Percentiles rank a stretch among this genome's conserved stretches.
Evolutionary conservation across 768 basidiomycete species (phyloP).

Genomic region (Auriscalpium vulgare): DNA sequence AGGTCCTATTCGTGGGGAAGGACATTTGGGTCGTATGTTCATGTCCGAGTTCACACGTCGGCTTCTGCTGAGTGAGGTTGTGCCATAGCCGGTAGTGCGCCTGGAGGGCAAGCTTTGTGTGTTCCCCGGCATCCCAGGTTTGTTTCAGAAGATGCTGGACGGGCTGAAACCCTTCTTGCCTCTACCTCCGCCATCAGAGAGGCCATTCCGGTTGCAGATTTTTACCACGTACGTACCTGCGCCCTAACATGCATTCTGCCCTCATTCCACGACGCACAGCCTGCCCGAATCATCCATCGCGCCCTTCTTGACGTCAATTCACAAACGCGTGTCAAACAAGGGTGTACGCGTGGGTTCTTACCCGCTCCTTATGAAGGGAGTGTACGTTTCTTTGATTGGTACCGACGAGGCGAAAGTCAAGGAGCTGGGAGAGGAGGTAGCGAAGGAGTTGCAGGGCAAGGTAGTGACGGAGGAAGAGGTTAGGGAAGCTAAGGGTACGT

Average conservation of each 20-base stretch:
- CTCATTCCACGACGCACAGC: conserved; percentile 28
- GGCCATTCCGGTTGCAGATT: conserved; percentile 74
- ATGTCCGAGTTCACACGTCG: neutral
- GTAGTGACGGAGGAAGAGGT: conserved; percentile 63
- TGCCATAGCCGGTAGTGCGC: conserved; percentile 72
- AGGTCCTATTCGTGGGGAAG: conserved; percentile 69
- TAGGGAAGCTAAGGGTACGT: conserved; percentile 35
- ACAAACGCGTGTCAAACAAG: conserved; percentile 61
- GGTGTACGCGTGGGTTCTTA: conserved; percentile 82
- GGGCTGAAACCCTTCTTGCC: conserved; percentile 67
- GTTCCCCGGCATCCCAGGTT: conserved; percentile 82
- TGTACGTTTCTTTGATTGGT: conserved; percentile 58
- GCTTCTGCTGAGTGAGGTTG: neutral
- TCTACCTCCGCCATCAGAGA: conserved; percentile 65
- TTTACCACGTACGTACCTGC: conserved; percentile 59
- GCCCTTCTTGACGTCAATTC: conserved; percentile 76
- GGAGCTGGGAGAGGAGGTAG: conserved; percentile 57
- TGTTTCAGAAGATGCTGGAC: conserved; percentile 78
- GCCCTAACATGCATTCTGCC: conserved; percentile 7
- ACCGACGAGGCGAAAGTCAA: conserved; percentile 36
- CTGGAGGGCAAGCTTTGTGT: conserved; percentile 82
- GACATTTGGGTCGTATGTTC: conserved; percentile 80
- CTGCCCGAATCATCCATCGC: conserved; percentile 79
- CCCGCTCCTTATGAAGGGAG: conserved; percentile 49
- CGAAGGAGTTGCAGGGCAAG: conserved; percentile 45